Conservation (phyloP, 208 protist species). For the Trypanosoma brucei region DNA sequence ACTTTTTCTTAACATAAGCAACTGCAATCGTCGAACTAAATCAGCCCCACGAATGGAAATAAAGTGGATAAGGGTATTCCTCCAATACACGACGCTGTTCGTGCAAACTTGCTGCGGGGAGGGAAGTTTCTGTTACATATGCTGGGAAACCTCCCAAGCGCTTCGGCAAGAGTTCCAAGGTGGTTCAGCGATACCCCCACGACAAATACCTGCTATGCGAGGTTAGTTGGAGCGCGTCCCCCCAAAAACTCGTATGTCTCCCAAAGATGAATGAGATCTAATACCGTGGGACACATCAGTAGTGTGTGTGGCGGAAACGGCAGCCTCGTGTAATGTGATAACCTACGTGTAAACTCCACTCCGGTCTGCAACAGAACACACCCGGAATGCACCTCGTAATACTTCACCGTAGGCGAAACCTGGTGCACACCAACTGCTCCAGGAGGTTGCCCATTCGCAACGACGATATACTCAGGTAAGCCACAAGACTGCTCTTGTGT, state of each 20-base stretch:
- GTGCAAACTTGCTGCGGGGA: too few relatives aligned
- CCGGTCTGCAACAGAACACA: conserved; percentile 49
- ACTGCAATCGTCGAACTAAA: too few relatives aligned
- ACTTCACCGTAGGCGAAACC: conserved; percentile 52
- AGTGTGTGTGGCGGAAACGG: conserved; percentile 64
- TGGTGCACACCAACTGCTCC: conserved; percentile 60
- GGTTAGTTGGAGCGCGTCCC: background rate
- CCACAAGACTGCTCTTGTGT: background rate
- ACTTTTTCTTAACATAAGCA: too few relatives aligned
- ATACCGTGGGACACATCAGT: conserved; percentile 69
- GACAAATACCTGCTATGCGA: background rate
- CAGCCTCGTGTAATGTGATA: conserved; percentile 43
- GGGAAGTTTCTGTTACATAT: too few relatives aligned
- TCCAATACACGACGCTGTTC: too few relatives aligned
- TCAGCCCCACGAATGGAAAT: too few relatives aligned
- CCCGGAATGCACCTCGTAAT: conserved; percentile 76
- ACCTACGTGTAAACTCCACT: conserved; percentile 40
- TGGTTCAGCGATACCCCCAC: too few relatives aligned
- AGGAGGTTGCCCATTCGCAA: conserved; percentile 4
- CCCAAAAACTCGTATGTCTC: conserved; percentile 69
- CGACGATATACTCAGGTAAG: conserved; percentile 5
- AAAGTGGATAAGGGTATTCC: too few relatives aligned
- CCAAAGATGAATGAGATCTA: conserved; percentile 70
- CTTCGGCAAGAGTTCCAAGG: too few relatives aligned
- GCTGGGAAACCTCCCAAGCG: too few relatives aligned